Conservation (phyloP, 768 basidiomycete genomes). For the Agaricus subrufescens region DNA sequence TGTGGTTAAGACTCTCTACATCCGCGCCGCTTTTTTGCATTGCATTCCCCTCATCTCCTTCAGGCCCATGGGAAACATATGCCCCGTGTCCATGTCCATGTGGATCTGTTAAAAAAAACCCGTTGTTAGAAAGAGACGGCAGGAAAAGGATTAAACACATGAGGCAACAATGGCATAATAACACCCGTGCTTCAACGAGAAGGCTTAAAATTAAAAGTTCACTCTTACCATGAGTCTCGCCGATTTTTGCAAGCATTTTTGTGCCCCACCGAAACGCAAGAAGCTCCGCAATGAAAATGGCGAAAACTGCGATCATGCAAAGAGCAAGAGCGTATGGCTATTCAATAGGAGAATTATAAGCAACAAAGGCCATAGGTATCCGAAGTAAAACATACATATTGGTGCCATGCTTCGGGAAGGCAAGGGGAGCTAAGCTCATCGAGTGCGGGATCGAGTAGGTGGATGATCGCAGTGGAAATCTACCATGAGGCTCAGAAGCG, state of each 20-base stretch:
- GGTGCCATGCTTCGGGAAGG: slow-evolving; percentile 59
- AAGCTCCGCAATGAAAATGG: slow-evolving; percentile 81
- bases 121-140: too few relatives aligned
- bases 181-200: too few relatives aligned
- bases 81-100: slow-evolving; percentile 51
- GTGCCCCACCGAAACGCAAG: slow-evolving; percentile 86
- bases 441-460: slow-evolving; percentile 73
- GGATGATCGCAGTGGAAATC: slow-evolving; percentile 90
- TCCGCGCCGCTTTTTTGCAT: slow-evolving; percentile 31
- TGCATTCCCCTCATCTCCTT: slow-evolving; percentile 3
- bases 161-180: too few relatives aligned
- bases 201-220: slow-evolving; percentile 15
- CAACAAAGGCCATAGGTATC: too few relatives aligned
- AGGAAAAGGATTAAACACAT: too few relatives aligned
- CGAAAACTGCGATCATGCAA: slow-evolving; percentile 76
- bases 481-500: slow-evolving; percentile 18
- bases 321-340: slow-evolving; percentile 83
- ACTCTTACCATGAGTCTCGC: too few relatives aligned
- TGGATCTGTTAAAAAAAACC: slow-evolving; percentile 36
- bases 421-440: slow-evolving; percentile 50
- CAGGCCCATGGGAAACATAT: too few relatives aligned
- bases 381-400: not conserved
- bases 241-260: too few relatives aligned
- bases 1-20: too few relatives aligned
- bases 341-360: not conserved